phyloP scores from a whole-genome alignment of 176 grass and related monocot species.

The Phoenix roebelenii region DNA sequence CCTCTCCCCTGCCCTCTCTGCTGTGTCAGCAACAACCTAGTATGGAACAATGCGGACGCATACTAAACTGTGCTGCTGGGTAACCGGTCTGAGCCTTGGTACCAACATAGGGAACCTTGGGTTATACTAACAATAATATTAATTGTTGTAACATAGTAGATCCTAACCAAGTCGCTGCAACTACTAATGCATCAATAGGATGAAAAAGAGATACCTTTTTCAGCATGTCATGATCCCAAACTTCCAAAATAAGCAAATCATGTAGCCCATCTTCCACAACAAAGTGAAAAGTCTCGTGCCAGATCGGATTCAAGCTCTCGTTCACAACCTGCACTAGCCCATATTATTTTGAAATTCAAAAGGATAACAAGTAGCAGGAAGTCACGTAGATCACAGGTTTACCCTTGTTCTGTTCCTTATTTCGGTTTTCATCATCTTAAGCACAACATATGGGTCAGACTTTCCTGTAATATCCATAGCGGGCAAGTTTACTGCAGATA shows the following conservation, averaged over 20 bases:
- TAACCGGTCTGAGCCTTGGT: no score
- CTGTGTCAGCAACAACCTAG: no score
- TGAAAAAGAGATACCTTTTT: slow-evolving; percentile 49
- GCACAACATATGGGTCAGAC: slow-evolving; percentile 78
- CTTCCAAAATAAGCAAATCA: slow-evolving; percentile 97
- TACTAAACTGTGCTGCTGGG: no score
- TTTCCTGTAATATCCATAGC: slow-evolving; percentile 91
- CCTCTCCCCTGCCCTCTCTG: no score
- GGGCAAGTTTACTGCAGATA: slow-evolving; percentile 87
- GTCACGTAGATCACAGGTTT: slow-evolving; percentile 13
- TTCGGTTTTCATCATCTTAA: slow-evolving; percentile 76
- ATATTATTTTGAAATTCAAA: not conserved
- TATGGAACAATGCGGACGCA: no score
- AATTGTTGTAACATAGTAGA: no score
- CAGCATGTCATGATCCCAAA: slow-evolving; percentile 96
- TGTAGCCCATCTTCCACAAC: slow-evolving; percentile 95
- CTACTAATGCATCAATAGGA: not conserved
- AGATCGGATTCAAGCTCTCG: slow-evolving; percentile 78
- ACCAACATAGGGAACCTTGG: no score
- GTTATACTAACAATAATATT: no score
- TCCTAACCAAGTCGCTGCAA: not conserved
- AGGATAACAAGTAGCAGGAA: not conserved
- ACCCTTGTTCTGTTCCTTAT: slow-evolving; percentile 93
- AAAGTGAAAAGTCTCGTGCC: slow-evolving; percentile 95
- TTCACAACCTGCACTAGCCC: slow-evolving; percentile 65